Evolutionary conservation across 495 filamentous ascomycete species (phyloP).

Genomic region (Daldinia concentrica): DNA sequence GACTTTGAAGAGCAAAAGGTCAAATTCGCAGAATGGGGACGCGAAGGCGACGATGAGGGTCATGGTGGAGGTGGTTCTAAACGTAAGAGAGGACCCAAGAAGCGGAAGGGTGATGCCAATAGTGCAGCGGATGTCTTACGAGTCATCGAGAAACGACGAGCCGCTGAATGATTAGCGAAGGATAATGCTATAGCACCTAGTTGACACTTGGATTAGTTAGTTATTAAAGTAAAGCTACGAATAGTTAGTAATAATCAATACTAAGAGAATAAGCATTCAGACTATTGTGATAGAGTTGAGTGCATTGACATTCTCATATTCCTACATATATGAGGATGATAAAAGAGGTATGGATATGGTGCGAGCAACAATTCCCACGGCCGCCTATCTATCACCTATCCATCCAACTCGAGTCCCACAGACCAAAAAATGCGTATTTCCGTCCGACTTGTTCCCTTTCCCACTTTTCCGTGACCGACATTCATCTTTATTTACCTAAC

Average conservation of each 20-base stretch:
- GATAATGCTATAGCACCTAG: neutral
- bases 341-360: neutral
- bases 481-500: neutral
- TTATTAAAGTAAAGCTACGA: neutral
- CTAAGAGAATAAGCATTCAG: neutral
- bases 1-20: slow-evolving; percentile 69
- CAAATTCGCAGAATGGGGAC: slow-evolving; percentile 73
- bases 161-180: slow-evolving; percentile 19
- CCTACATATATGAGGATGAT: too few species aligned
- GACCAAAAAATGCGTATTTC: neutral
- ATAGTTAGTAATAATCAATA: neutral
- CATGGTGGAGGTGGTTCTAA: slow-evolving; percentile 62
- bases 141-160: slow-evolving; percentile 73
- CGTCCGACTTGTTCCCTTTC: slow-evolving; percentile 17
- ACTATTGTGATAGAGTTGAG: neutral
- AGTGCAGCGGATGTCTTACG: slow-evolving; percentile 81
- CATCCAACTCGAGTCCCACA: slow-evolving; percentile 34
- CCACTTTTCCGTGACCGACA: slow-evolving; percentile 14
- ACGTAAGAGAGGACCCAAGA: slow-evolving; percentile 84
- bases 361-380: neutral
- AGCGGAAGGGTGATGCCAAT: slow-evolving; percentile 85
- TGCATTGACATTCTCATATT: too few species aligned
- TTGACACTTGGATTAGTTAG: too few species aligned
- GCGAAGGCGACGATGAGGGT: slow-evolving; percentile 62
- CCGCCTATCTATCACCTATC: neutral